Evolutionary conservation across 1,284 basidiomycete genomes (phyloP).

Genomic region (Tilletia setariae): DNA sequence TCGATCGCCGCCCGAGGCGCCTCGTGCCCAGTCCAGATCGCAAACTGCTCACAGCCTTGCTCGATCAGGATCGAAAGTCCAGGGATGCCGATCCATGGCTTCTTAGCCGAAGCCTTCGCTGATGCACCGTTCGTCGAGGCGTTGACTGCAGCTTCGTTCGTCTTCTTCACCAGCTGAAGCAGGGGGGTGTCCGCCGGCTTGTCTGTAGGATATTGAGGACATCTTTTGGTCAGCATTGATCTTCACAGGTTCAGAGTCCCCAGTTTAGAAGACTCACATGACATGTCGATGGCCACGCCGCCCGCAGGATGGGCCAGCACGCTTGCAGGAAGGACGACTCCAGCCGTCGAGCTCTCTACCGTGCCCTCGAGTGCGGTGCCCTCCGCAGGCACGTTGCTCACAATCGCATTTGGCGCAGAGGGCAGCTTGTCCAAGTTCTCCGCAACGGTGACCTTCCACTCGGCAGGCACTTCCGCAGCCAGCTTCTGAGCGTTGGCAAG

Average conservation of each 20-base stretch:
- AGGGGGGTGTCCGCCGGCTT: constrained; percentile 47
- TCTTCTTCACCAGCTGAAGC: constrained; percentile 29
- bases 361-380: constrained; percentile 31
- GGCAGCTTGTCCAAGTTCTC: constrained; percentile 25
- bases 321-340: constrained; percentile 35
- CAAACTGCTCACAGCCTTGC: constrained; percentile 51
- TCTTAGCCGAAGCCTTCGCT: constrained; percentile 17
- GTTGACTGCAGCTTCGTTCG: constrained; percentile 15
- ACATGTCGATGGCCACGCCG: constrained; percentile 54
- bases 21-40: constrained; percentile 43
- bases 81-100: constrained; percentile 39
- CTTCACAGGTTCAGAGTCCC: neutral
- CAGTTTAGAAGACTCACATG: constrained; percentile 31
- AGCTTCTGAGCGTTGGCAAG: constrained; percentile 40
- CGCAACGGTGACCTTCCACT: constrained; percentile 46
- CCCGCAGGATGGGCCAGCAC: constrained; percentile 35
- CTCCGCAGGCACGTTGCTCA: constrained; percentile 49
- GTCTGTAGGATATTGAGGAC: constrained; percentile 20
- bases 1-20: constrained; percentile 40
- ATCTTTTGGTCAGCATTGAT: neutral
- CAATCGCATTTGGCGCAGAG: constrained; percentile 30
- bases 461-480: constrained; percentile 33
- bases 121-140: too few relatives aligned
- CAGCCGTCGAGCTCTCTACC: constrained; percentile 20
- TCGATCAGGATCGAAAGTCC: constrained; percentile 49